Evolutionary conservation across 768 basidiomycete genomes (phyloP).

Genomic region (Lentinula sp.): DNA sequence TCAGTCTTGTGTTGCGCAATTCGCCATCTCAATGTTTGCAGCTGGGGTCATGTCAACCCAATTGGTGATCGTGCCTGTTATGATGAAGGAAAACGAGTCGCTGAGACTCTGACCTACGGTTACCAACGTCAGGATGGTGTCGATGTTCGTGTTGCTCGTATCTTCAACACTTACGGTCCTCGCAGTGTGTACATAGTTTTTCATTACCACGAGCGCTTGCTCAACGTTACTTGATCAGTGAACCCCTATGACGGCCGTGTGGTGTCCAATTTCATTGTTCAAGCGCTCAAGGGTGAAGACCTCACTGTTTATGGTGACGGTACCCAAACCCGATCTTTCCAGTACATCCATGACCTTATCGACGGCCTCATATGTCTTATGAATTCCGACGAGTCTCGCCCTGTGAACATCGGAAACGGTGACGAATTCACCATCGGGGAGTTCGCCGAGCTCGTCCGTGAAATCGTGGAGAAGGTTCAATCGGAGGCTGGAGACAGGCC

Average conservation of each 20-base stretch:
- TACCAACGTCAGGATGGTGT: conserved; percentile 93
- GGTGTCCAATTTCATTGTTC: conserved; percentile 98
- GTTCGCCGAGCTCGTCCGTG: conserved; percentile 88
- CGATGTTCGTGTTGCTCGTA: conserved; percentile 94
- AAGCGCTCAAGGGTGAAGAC: conserved; percentile 92
- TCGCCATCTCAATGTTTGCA: conserved; percentile 19
- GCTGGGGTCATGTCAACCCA: conserved; percentile 98
- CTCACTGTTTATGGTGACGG: conserved; percentile 97
- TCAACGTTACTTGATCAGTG: conserved; percentile 41
- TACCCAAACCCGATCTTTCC: conserved; percentile 90
- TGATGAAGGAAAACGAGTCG: conserved; percentile 98
- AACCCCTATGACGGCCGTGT: conserved; percentile 96
- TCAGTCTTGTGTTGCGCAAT: neutral
- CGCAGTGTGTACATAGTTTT: conserved; percentile 47
- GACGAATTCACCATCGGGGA: conserved; percentile 96
- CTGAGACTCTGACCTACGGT: conserved; percentile 95
- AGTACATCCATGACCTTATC: conserved; percentile 96
- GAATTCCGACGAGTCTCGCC: conserved; percentile 91
- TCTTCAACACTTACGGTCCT: conserved; percentile 96
- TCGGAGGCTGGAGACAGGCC: conserved; percentile 63
- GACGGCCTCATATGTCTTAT: conserved; percentile 91
- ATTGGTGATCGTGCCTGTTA: conserved; percentile 99
- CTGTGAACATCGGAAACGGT: conserved; percentile 93
- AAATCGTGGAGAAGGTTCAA: conserved; percentile 91
- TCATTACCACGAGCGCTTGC: neutral